phyloP scores from a whole-genome alignment of 345 rosid genomes.

The Lepidium africanum region DNA sequence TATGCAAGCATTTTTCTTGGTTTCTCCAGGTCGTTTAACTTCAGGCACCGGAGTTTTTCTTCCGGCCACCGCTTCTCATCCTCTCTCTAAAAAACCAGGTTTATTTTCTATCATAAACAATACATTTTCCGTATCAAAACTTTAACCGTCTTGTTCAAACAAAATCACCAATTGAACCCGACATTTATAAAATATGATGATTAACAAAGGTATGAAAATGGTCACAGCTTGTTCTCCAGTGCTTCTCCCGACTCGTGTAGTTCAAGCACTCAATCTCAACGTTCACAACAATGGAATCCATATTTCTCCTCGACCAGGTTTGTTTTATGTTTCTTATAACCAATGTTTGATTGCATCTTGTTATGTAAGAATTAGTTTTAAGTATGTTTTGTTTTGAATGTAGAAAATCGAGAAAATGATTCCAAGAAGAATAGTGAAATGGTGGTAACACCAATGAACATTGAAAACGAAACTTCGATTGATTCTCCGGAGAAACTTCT shows the following conservation, averaged over 20 bases:
- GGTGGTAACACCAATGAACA: slow-evolving; percentile 21
- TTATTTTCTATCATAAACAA: neutral
- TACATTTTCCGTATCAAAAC: no score
- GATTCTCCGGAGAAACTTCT: slow-evolving; percentile 57
- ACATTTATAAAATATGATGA: neutral
- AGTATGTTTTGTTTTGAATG: neutral
- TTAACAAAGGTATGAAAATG: neutral
- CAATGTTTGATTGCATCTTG: neutral
- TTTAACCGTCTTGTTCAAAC: no score
- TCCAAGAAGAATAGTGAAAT: slow-evolving; percentile 16
- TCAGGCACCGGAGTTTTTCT: slow-evolving; percentile 89
- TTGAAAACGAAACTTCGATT: slow-evolving; percentile 23
- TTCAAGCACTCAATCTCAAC: slow-evolving; percentile 50
- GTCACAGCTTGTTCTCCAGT: slow-evolving; percentile 48
- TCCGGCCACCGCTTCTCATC: slow-evolving; percentile 44
- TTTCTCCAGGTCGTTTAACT: slow-evolving; percentile 43
- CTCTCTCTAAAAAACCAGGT: slow-evolving; percentile 51
- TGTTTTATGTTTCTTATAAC: neutral
- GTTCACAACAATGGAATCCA: slow-evolving; percentile 36
- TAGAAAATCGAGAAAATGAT: slow-evolving; percentile 22
- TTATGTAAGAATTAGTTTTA: slow-evolving; percentile 9
- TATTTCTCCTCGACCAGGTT: slow-evolving; percentile 38
- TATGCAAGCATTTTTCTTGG: slow-evolving; percentile 79
- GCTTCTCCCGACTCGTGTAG: slow-evolving; percentile 50
- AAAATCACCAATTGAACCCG: no score